Evolutionary conservation across 306 rosid species (phyloP), one percentile per base, ranked within the genome.

Genomic region (Dalbergia oliveri): DNA sequence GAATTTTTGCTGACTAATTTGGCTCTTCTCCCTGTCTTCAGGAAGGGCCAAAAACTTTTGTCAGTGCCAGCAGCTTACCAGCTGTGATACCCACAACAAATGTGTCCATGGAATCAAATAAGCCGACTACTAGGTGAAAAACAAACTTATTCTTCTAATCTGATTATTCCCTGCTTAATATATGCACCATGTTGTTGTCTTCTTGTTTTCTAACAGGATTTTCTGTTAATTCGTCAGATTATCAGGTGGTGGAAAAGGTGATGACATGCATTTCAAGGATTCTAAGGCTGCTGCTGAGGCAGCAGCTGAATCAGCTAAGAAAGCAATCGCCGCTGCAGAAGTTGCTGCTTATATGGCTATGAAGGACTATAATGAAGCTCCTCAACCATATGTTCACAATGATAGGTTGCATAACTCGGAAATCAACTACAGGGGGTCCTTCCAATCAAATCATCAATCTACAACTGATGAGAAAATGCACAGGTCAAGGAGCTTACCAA

Each of bases 291-390:
- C 98, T 50, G 98, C 97, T 21, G 94, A 89, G 84, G 94, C 97
- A 68, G 99, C 99, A 43, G 97, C 98, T 21, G 93, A 91, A 86
- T 83, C 91, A 57, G 98, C 99, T 0, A 88, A 84, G 81, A 87
- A 88, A 67, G 99, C 99, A 53, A 85, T 93, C 35, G 97, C 97
- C 35, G 99, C 99, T 21, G 98, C 97, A 11, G 92, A 96, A 84
- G 94, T 88, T 80, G 99, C 99, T 63, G 98, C 97, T 58, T 90
- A 84, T 84, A 79, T 91, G 81, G 99, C 97, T 31, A 88, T 86
- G 90, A 93, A 85, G 79, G 90, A 49, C 61, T 9, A 18, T 9
- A 80, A 87, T 41, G 81, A 67, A 50, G 70, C 85, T 35, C 72
- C 82, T 77, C 85, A 51, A 77, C 66, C 85, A 61, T 69, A 82